Percentiles rank a stretch among this genome's conserved stretches.
Conservation (phyloP, 257 asterid genomes). For the Scutellaria galericulata region DNA sequence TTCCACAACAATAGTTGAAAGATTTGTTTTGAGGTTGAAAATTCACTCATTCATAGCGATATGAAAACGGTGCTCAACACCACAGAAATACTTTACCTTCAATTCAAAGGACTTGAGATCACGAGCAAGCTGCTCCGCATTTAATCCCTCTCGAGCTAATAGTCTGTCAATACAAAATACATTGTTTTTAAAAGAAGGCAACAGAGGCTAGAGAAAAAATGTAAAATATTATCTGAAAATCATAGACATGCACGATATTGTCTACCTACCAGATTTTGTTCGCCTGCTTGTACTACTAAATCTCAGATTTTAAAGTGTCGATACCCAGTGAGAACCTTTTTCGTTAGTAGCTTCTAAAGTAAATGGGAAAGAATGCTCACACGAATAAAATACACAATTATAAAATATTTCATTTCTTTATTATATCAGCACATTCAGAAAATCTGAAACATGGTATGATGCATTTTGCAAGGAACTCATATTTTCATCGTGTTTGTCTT, state of each 20-base stretch:
- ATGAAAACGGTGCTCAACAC: not conserved
- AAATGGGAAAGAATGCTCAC: not conserved
- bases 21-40: slow-evolving; percentile 19
- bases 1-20: slow-evolving; percentile 2
- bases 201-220: not conserved
- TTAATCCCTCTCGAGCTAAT: slow-evolving; percentile 94
- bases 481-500: not conserved
- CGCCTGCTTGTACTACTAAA: slow-evolving; percentile 11
- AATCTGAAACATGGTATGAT: not conserved
- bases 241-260: not conserved
- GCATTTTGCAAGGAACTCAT: not conserved
- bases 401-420: not conserved
- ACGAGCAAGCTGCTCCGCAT: slow-evolving; percentile 97
- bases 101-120: slow-evolving; percentile 97
- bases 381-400: not conserved
- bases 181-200: not conserved
- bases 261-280: not conserved
- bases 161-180: slow-evolving; percentile 51
- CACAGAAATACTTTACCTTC: slow-evolving; percentile 53
- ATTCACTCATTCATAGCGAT: slow-evolving; percentile 6
- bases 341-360: not conserved
- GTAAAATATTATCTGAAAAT: not conserved
- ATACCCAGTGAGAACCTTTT: slow-evolving; percentile 20
- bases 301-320: slow-evolving; percentile 15
- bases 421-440: not conserved